Evolutionary conservation across 495 filamentous ascomycete genomes (phyloP).

Genomic region (Penicillium chermesinum): DNA sequence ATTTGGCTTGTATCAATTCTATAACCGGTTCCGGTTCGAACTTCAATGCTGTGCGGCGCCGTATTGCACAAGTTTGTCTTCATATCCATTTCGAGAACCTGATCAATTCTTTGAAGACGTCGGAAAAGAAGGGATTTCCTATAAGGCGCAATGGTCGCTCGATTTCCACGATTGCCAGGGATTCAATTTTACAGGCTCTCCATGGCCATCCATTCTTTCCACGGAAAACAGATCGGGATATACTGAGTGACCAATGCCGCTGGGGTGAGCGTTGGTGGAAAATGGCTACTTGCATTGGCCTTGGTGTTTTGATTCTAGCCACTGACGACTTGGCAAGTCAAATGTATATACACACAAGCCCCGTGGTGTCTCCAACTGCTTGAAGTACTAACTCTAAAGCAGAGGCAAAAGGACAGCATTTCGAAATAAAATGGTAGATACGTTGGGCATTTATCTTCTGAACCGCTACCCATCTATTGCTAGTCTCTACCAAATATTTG

Average conservation of each 20-base stretch:
- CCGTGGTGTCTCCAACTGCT: not conserved
- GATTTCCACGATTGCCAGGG: not conserved
- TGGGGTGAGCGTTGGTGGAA: constrained; percentile 1
- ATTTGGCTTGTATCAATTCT: not conserved
- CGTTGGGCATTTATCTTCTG: constrained; percentile 8
- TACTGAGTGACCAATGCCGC: not conserved
- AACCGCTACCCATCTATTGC: constrained; percentile 5
- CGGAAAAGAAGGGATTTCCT: not conserved
- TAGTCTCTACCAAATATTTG: constrained; percentile 4
- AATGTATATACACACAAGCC: constrained; percentile 6
- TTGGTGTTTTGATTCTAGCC: constrained; percentile 6
- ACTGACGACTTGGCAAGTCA: constrained; percentile 8
- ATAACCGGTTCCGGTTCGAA: not conserved
- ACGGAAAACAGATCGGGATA: not conserved
- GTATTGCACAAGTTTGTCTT: not conserved
- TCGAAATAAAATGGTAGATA: constrained; percentile 12
- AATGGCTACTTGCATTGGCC: constrained; percentile 6
- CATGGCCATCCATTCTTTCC: not conserved
- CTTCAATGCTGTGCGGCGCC: not conserved
- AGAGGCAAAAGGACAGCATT: constrained; percentile 12
- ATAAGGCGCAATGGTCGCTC: not conserved
- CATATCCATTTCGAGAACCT: not conserved
- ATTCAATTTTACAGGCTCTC: not conserved
- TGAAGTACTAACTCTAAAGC: constrained; percentile 9
- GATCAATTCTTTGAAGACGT: not conserved